phyloP scores from a whole-genome alignment of 805 yeast genomes.

The Wilhelminamyces savonicus region DNA sequence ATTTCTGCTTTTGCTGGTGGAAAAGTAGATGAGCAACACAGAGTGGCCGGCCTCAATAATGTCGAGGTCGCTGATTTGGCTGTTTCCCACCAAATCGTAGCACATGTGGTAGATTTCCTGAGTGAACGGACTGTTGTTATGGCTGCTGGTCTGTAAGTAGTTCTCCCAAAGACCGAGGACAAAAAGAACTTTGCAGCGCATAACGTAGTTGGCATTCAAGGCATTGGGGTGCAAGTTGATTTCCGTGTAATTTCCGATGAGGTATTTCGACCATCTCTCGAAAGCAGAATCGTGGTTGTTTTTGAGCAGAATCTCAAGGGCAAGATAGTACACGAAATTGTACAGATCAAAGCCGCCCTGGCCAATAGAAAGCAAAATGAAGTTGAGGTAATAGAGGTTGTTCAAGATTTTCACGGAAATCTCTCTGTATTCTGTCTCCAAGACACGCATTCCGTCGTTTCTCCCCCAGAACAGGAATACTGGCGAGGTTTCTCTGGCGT shows the following conservation, averaged over 20 bases:
- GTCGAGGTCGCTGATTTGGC: conserved; percentile 11
- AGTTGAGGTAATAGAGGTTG: conserved; percentile 39
- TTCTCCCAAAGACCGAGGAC: conserved; percentile 44
- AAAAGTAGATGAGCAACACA: conserved; percentile 35
- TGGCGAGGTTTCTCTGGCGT: conserved; percentile 9
- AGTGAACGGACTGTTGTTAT: no score
- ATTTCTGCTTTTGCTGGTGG: conserved; percentile 15
- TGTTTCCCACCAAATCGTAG: conserved; percentile 24
- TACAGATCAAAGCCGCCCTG: conserved; percentile 61
- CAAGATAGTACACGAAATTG: conserved; percentile 49
- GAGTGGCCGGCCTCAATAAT: conserved; percentile 63
- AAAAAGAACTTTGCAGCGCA: conserved; percentile 37
- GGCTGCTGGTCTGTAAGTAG: conserved; percentile 20
- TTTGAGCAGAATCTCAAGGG: conserved; percentile 35
- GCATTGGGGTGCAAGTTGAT: conserved; percentile 20
- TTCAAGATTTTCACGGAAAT: conserved; percentile 28
- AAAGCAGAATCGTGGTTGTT: conserved; percentile 4
- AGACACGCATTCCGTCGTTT: conserved; percentile 1
- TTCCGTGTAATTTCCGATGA: conserved; percentile 31
- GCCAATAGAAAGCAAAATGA: conserved; percentile 48
- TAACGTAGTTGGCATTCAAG: conserved; percentile 19
- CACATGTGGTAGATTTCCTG: conserved; percentile 25
- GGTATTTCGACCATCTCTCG: conserved; percentile 14
- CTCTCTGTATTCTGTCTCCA: conserved; percentile 21
- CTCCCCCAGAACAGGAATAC: conserved; percentile 11